These are phyloP conservation scores for Candolleomyces aberdarensis DNA, from an alignment of 768 basidiomycete genomes.

Conservation along the genomic window DNA sequence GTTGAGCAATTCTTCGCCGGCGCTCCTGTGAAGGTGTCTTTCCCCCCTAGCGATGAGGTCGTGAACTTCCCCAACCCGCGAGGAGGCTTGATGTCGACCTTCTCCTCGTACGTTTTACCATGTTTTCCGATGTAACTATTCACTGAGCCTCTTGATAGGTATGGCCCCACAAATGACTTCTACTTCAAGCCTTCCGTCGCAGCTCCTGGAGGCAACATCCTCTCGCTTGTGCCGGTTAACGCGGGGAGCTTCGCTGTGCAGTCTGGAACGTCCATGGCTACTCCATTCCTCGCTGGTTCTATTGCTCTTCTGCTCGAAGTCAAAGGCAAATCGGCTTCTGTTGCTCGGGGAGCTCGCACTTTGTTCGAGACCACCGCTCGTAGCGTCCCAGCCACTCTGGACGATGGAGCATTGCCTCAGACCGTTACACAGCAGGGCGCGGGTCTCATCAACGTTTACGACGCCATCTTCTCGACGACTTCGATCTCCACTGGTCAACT, in stretches of 20 bases:
- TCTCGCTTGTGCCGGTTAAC: conserved; percentile 42
- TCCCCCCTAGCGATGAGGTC: conserved; percentile 43
- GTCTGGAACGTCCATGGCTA: conserved; percentile 46
- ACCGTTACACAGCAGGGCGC: conserved; percentile 50
- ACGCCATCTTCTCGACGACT: conserved; percentile 48
- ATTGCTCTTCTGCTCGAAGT: conserved; percentile 41
- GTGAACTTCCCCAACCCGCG: conserved; percentile 44
- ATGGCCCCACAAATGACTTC: conserved; percentile 60
- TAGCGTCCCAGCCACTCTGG: conserved; percentile 35
- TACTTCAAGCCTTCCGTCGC: conserved; percentile 53
- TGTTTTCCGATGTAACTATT: background rate
- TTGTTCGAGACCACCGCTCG: conserved; percentile 45
- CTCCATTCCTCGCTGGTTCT: conserved; percentile 44
- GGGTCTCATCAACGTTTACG: conserved; percentile 51
- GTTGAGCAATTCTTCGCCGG: conserved; percentile 48
- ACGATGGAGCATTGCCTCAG: conserved; percentile 43
- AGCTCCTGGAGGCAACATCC: conserved; percentile 51
- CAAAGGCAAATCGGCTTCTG: conserved; percentile 31
- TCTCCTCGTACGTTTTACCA: conserved; percentile 32
- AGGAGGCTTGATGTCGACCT: conserved; percentile 55
- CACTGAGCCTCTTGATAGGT: conserved; percentile 23
- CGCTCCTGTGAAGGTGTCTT: conserved; percentile 37
- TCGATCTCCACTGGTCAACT: conserved; percentile 50
- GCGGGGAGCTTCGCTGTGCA: conserved; percentile 36
- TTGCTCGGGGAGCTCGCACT: conserved; percentile 26